Base-by-base conservation (phyloP, 2,329 filamentous ascomycete genomes). In the Aureobasidium melanogenum region DNA sequence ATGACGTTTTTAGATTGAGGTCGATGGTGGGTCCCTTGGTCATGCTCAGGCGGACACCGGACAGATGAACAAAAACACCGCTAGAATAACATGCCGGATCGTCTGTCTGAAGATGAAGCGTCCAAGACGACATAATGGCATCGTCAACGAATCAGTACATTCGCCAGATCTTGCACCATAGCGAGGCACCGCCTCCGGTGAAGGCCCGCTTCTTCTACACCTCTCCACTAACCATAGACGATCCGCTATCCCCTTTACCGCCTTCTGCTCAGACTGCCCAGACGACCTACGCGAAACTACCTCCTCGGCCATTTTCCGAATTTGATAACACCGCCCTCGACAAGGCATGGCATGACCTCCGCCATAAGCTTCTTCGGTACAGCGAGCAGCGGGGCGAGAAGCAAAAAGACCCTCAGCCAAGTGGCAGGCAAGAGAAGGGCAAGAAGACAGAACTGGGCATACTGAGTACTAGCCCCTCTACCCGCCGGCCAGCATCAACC, bases 101-200 rank as follows among this genome's bases (percentile, higher is more conserved):
- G 24, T 24, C 28, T 47, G 32, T 7, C 15, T 48, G 43, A 59
- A 59, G 32, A 59, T 57, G 54, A 47, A 36, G 54, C 19, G 39
- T 57, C 10, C 28, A 39, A 48, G 36, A 22, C 41, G 46, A 51
- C 57, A 60, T 9, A 36, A 47, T 43, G 39, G 30, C 52, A 43
- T 60, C 59, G 47, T 58, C 64, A 34, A 69, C 75, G 38, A 77
- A 76, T 64, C 72, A 74, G 63, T 79, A 78, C 67, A 75, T 77
- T 51, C 73, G 77, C 54, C 72, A 78, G 64, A 70, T 78, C 26
- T 69, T 78, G 28, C 76, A 78, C 64, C 67, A 70, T 32, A 63
- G 66, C 52, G 69, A 72, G 34, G 63, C 70, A 15, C 72, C 73
- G 32, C 72, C 73, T 9, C 66, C 72, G 1, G 64, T 73, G 24